These are phyloP conservation scores for Petunia axillaris DNA, from an alignment of 257 asterid genomes.

Conservation along the genomic window DNA sequence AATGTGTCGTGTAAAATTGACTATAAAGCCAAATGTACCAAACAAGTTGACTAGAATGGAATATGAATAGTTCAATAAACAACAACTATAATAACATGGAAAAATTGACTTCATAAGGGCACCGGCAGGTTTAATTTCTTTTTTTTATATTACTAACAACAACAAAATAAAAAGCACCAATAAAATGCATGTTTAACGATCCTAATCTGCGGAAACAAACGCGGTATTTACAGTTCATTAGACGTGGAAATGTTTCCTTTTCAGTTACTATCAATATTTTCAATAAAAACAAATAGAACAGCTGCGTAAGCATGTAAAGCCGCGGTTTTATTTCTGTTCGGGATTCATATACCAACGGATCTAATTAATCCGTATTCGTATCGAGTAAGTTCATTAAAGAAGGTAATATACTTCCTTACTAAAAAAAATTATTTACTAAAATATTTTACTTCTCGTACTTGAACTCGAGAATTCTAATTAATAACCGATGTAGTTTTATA, in stretches of 20 bases:
- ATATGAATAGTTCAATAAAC: neutral
- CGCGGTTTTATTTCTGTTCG: too few species aligned
- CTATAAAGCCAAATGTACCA: neutral
- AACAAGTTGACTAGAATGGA: neutral
- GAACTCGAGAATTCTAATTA: too few species aligned
- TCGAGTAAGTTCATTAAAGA: too few species aligned
- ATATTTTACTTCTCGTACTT: too few species aligned
- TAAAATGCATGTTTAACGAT: conserved; percentile 9
- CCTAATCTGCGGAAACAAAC: conserved; percentile 18
- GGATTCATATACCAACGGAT: too few species aligned
- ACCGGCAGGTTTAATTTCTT: neutral
- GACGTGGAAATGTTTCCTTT: neutral
- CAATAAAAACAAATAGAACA: neutral
- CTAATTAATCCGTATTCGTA: too few species aligned
- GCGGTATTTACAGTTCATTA: conserved; percentile 17
- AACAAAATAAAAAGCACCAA: neutral
- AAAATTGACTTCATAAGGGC: neutral
- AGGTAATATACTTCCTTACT: too few species aligned
- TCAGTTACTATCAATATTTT: neutral
- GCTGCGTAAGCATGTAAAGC: neutral
- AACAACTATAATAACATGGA: neutral
- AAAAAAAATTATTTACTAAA: too few species aligned
- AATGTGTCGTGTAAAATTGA: neutral
- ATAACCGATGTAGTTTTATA: too few species aligned
- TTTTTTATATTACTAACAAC: neutral